phyloP scores from a whole-genome alignment of 179 eudicot species.

The Beta corolliflora region DNA sequence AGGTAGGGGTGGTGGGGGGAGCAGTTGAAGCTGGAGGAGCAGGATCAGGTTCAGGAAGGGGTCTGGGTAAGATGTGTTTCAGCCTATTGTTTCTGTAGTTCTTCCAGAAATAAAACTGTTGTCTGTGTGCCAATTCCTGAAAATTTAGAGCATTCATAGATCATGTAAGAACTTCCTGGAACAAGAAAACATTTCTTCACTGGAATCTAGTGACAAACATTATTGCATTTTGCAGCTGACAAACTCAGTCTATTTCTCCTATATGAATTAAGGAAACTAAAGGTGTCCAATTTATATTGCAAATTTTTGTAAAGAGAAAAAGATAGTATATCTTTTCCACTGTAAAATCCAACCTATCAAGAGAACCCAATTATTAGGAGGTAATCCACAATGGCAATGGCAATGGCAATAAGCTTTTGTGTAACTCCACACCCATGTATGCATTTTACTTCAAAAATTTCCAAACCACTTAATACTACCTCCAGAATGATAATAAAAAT shows the following conservation, averaged over 20 bases:
- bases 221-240: neutral
- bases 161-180: constrained; percentile 3
- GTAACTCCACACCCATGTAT: too few relatives aligned
- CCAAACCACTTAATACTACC: too few relatives aligned
- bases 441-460: too few relatives aligned
- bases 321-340: too few relatives aligned
- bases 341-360: too few relatives aligned
- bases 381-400: too few relatives aligned
- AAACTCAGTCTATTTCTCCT: neutral
- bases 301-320: too few relatives aligned
- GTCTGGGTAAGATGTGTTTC: constrained; percentile 86
- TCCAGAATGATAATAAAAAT: too few relatives aligned
- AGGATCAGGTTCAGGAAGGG: constrained; percentile 71
- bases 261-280: too few relatives aligned
- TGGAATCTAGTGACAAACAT: neutral
- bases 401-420: too few relatives aligned
- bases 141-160: neutral
- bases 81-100: constrained; percentile 88
- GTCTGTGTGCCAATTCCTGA: constrained; percentile 93
- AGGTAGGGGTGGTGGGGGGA: constrained; percentile 54
- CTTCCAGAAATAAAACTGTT: constrained; percentile 94
- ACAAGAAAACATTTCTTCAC: neutral
- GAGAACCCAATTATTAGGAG: too few relatives aligned
- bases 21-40: constrained; percentile 48
- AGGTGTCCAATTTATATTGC: neutral